phyloP scores from a whole-genome alignment of 2,329 filamentous ascomycete species.

The Albophoma yamanashiensis region DNA sequence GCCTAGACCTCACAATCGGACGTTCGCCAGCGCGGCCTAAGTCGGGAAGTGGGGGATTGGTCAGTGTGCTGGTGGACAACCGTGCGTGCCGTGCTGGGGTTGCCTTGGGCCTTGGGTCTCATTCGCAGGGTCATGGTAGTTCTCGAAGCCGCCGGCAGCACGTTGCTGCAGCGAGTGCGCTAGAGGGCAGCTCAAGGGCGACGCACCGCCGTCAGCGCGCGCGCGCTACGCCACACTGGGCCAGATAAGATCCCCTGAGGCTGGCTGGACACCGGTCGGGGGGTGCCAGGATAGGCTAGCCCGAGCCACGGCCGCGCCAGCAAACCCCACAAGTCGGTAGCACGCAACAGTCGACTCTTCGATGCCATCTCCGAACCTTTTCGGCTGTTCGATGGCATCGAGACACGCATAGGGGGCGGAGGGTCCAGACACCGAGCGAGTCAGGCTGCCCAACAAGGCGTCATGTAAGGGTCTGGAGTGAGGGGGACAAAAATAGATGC shows the following conservation, averaged over 20 bases:
- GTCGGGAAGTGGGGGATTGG: slow-evolving; percentile 2
- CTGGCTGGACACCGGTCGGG: background rate
- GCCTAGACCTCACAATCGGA: background rate
- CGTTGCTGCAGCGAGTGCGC: background rate
- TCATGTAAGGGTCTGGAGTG: background rate
- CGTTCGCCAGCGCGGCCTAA: background rate
- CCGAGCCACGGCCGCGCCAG: background rate
- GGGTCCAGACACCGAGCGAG: background rate
- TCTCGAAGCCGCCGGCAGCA: background rate
- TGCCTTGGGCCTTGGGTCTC: background rate
- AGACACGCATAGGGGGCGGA: background rate
- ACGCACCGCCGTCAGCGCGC: background rate
- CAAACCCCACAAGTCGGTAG: background rate
- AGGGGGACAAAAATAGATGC: background rate
- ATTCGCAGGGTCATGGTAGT: background rate
- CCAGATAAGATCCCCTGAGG: background rate
- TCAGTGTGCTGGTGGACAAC: background rate
- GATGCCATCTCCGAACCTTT: background rate
- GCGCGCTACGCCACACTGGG: background rate
- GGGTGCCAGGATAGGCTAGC: background rate
- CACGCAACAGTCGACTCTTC: background rate
- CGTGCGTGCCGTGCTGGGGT: background rate
- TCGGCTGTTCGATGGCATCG: background rate
- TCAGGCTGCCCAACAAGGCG: background rate
- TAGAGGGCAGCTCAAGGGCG: background rate